Evolutionary conservation across 1,139 yeast genomes (phyloP), one percentile per base, ranked within the genome.

Genomic region (Barnettozyma hawaiiensis): DNA sequence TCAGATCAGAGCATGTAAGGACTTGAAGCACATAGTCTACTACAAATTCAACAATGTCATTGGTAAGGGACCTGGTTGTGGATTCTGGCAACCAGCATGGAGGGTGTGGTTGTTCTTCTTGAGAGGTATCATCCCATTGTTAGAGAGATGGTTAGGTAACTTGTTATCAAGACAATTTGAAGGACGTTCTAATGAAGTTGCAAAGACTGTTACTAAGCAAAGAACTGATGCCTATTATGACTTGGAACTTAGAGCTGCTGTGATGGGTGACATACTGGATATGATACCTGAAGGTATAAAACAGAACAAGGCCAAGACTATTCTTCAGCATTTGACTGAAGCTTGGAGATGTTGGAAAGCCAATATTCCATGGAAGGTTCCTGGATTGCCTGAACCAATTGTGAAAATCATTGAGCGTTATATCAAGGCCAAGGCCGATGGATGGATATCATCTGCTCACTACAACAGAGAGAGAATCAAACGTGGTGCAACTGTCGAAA

Each of bases 261-360:
- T 92, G 0, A 79, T 94, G 84, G 92, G 89, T 57, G 98, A 94
- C 60, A 90, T 94, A 38, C 67, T 92, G 46, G 99, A 92, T 58
- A 89, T 89, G 96, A 89, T 94, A 42, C 98, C 98, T 0, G 96
- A 87, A 51, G 96, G 96, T 2, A 75, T 94, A 50, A 85, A 86
- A 54, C 95, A 87, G 56, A 85, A 77, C 53, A 90, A 89, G 59
- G 80, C 96, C 2, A 83, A 85, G 56, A 82, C 95, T 0, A 85
- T 94, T 43, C 66, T 94, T 40, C 97, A 92, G 57, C 99, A 94
- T 63, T 69, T 94, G 43, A 85, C 96, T 59, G 98, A 94, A 61
- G 98, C 98, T 1, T 94, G 99, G 99, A 71, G 98, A 60, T 92
- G 98, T 61, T 94, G 98, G 98, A 94, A 94, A 62, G 98, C 98